Percentiles rank a stretch among this genome's conserved stretches.
phyloP scores from a whole-genome alignment of 2,329 filamentous ascomycete genomes.

The Colletotrichum acutatum region DNA sequence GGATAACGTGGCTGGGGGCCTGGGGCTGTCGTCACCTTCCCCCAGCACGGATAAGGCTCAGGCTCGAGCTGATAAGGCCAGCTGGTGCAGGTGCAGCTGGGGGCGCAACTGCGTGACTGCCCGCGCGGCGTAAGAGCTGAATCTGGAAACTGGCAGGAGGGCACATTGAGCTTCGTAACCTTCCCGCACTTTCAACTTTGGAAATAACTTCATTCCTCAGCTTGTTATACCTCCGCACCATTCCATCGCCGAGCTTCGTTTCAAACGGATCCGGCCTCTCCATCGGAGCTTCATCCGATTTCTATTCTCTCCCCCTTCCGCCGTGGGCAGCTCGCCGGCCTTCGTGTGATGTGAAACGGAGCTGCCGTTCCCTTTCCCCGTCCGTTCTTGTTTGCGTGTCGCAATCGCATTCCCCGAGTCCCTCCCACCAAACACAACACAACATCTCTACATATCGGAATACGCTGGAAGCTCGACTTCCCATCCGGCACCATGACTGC shows the following conservation, averaged over 20 bases:
- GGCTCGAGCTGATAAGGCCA: slow-evolving; percentile 35
- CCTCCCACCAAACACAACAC: neutral
- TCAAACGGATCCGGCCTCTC: neutral
- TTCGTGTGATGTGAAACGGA: slow-evolving; percentile 37
- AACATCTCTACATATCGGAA: neutral
- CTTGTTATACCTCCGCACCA: neutral
- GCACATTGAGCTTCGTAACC: slow-evolving; percentile 5
- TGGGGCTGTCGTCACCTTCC: slow-evolving; percentile 34
- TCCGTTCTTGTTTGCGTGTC: slow-evolving; percentile 28
- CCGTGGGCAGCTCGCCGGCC: slow-evolving; percentile 7
- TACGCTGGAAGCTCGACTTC: slow-evolving; percentile 26
- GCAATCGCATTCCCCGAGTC: slow-evolving; percentile 14
- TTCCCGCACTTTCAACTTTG: neutral
- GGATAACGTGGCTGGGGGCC: slow-evolving; percentile 28
- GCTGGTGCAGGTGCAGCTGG: slow-evolving; percentile 22
- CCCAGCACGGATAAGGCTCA: slow-evolving; percentile 33
- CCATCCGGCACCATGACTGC: slow-evolving; percentile 48
- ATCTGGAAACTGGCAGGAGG: slow-evolving; percentile 5
- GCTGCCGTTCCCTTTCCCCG: slow-evolving; percentile 16
- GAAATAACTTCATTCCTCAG: neutral
- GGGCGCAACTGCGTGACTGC: neutral
- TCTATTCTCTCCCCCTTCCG: neutral
- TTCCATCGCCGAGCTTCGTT: neutral
- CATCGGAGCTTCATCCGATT: slow-evolving; percentile 4
- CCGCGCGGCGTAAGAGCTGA: slow-evolving; percentile 17